Evolutionary conservation across 805 yeast species (phyloP), one percentile per base, ranked within the genome.

Genomic region (Saturnispora diversa): DNA sequence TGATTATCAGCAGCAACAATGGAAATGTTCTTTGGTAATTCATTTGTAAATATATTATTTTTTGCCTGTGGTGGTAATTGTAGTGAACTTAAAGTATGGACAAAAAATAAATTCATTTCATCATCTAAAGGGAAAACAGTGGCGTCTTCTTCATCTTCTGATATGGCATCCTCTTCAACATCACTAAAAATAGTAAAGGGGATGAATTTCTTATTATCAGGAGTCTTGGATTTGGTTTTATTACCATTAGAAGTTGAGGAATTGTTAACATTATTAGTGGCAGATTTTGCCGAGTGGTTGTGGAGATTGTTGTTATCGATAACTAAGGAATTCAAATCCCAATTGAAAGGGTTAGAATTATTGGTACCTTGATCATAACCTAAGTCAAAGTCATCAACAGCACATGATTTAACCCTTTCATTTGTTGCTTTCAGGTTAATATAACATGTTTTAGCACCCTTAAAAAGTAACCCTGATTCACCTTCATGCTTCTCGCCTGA

Each of bases 341-440:
- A 59, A 44, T 51, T 50, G 28, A 56, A 41, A 2, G 62, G 61
- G 33, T 53, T 57, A 2, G 17, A 13, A 19, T 24, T 21, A 7
- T 13, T 19, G 7, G 27, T 24, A 24, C 27, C 27, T 30, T 17
- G 10, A 25, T 19, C 23, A 39, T 56, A 58, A 37, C 58, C 58
- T 30, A 52, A 55, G 31, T 58, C 60, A 35, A 47, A 54, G 26
- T 57, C 59, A 31, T 52, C 56, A 16, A 59, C 60, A 10, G 62
- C 63, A 48, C 62, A 59, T 7, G 54, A 40, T 37, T 31, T 49
- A 24, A 45, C 21, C 16, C 16, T 12, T 25, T 15, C 20, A 6
- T 31, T 16, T 13, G 29, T 38, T 12, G 50, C 34, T 4, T 13
- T 21, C 16, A 45, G 34, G 20, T 17, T 21, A 6, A 35, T 16